These are phyloP conservation scores for Candida glucosophila DNA, from an alignment of 1,139 yeast genomes.

Conservation along the genomic window DNA sequence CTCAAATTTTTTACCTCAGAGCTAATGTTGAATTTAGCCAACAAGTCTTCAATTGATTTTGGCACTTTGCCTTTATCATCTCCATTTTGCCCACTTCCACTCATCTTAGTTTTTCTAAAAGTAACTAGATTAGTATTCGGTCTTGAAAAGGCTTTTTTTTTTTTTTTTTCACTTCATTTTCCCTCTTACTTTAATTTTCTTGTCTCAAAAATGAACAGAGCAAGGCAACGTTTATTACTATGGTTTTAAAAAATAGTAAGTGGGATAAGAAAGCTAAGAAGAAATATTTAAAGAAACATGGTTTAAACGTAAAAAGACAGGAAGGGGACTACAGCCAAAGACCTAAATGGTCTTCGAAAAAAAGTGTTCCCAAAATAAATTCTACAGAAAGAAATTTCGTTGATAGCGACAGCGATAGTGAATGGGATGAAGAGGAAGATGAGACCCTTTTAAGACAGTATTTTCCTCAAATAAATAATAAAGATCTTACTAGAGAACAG, in stretches of 20 bases:
- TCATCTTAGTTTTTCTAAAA: too few relatives aligned
- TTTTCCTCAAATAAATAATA: constrained; percentile 32
- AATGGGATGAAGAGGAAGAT: constrained; percentile 39
- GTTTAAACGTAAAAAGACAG: constrained; percentile 13
- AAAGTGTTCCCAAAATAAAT: constrained; percentile 6
- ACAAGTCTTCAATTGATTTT: constrained; percentile 41
- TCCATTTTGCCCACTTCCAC: too few relatives aligned
- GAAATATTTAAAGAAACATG: constrained; percentile 34
- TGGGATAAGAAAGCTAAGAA: constrained; percentile 39
- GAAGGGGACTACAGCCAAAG: constrained; percentile 7
- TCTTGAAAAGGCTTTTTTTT: too few relatives aligned
- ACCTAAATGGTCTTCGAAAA: constrained; percentile 34
- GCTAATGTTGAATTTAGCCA: constrained; percentile 44
- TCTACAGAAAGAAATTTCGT: constrained; percentile 17
- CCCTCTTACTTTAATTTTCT: background rate
- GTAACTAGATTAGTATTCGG: too few relatives aligned
- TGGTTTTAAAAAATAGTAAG: constrained; percentile 38
- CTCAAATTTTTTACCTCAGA: constrained; percentile 47
- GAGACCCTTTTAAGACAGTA: constrained; percentile 34
- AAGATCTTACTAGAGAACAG: constrained; percentile 24
- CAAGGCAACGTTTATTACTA: constrained; percentile 6
- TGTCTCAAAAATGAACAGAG: background rate
- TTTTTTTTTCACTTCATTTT: too few relatives aligned
- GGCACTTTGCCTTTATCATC: constrained; percentile 4
- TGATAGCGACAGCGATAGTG: constrained; percentile 28